Conservation (phyloP, 2,329 filamentous ascomycete species). For the Neurospora sp. region DNA sequence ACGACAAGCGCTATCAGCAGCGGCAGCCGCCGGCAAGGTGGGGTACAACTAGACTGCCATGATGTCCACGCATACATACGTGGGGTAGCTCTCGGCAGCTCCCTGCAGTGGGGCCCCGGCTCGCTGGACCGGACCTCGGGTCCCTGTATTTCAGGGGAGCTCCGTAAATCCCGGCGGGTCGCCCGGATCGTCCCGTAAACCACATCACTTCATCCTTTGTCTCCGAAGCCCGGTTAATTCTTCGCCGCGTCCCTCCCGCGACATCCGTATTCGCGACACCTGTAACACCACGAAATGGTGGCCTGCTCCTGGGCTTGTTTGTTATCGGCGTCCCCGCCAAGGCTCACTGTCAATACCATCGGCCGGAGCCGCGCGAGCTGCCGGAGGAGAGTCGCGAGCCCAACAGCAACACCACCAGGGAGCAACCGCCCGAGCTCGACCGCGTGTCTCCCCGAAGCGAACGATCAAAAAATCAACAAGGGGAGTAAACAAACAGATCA, state of each 20-base stretch:
- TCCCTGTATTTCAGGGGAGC: neutral
- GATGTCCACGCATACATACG: neutral
- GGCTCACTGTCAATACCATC: neutral
- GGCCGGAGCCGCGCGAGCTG: constrained; percentile 12
- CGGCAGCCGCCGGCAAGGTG: neutral
- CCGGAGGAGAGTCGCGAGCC: neutral
- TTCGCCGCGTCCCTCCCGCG: neutral
- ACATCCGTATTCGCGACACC: neutral
- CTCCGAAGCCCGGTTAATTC: neutral
- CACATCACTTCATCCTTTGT: neutral
- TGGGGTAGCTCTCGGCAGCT: neutral
- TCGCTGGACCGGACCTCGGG: neutral
- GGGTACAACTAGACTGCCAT: neutral
- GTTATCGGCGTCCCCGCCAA: neutral
- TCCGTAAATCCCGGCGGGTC: neutral
- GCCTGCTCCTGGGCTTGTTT: neutral
- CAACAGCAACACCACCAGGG: neutral
- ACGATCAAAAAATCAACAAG: neutral
- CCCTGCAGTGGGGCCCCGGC: neutral
- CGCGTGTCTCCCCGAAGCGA: neutral
- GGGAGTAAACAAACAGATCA: neutral
- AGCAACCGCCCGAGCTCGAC: neutral
- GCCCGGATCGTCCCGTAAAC: neutral
- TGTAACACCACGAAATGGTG: neutral
- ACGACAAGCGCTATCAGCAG: neutral